A percentile compares a stretch with the other conserved stretches of the same genome.
Conservation (phyloP, 2,329 filamentous ascomycete genomes). For the Drechmeria coniospora region DNA sequence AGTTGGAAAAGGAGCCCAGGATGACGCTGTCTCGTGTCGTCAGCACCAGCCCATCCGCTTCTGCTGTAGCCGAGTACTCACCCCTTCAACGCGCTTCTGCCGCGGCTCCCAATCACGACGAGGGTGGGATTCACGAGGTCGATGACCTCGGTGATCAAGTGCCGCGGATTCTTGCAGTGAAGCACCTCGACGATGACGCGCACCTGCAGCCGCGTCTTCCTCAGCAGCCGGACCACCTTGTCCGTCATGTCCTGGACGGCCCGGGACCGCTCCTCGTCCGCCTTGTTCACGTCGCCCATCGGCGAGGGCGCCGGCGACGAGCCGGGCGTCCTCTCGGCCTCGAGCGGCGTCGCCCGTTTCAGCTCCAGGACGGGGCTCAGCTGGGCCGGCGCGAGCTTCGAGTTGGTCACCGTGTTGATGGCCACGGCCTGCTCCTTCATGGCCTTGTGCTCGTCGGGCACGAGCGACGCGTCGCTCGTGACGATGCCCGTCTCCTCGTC, state of each 20-base stretch:
- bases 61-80: conserved; percentile 26
- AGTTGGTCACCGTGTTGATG: conserved; percentile 45
- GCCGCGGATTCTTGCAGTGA: conserved; percentile 94
- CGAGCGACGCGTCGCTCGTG: conserved; percentile 31
- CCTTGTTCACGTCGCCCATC: conserved; percentile 35
- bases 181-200: conserved; percentile 90
- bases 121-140: conserved; percentile 82
- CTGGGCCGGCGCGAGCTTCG: conserved; percentile 17
- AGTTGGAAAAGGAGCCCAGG: conserved; percentile 92
- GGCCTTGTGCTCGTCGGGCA: conserved; percentile 58
- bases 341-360: conserved; percentile 13
- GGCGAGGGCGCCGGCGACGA: conserved; percentile 33
- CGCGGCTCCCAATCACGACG: conserved; percentile 83
- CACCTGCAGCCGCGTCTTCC: conserved; percentile 86
- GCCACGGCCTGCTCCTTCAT: conserved; percentile 63
- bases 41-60: conserved; percentile 8
- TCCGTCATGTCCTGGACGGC: conserved; percentile 77
- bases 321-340: conserved; percentile 19
- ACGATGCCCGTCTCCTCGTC: conserved; percentile 66
- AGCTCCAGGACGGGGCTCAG: conserved; percentile 19
- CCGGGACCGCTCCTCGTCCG: conserved; percentile 65
- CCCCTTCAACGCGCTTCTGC: conserved; percentile 86
- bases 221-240: conserved; percentile 66
- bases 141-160: conserved; percentile 94
- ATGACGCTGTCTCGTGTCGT: conserved; percentile 53